Evolutionary conservation across 176 grass and related monocot species (phyloP), one percentile per base, ranked within the genome.

Genomic region (Saccharum officinarum): DNA sequence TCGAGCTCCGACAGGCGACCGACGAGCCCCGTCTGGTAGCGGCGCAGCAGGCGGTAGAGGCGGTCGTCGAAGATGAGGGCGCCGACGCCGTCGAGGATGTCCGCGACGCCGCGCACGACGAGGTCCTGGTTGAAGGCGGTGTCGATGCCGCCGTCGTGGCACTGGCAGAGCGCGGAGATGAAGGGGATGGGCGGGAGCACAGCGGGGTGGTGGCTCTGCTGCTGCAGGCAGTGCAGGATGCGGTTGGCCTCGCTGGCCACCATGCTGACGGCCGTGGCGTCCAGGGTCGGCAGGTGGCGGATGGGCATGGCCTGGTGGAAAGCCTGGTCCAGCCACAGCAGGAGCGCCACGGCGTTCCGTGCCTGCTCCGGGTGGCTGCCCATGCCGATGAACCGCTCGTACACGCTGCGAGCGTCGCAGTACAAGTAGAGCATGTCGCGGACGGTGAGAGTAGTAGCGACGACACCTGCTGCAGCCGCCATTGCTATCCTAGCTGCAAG

Each of bases 51-150:
- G 1, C 22, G n/a, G 17, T 90, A 60, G 40, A 95, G 26, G 34
- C 17, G 20, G 46, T 97, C 87, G 13, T 95, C 40, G 30, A 97
- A 95, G 82, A 97, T n/a, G n/a, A 95, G 47, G 4, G 67, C 11
- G 8, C 90, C 89, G 3, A 88, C 62, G 2, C 86, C 79, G 1
- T 91, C 80, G 16, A 97, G 62, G 73, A 91, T 72, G 0, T 82
- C 23, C 0, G 79, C 25, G 4, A 97, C 18, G 0, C 90, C 90
- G 3, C 65, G 49, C 16, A 92, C 86, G 2, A 85, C 73, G n/a
- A 85, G 55, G n/a, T 89, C 90, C 57, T 81, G 86, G 64, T 92
- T 75, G 76, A 80, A 92, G 18, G 52, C 52, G 2, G 52, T 20
- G 50, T 54, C 52, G 52, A 22, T 22, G 52, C 1, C 16, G 17